A percentile compares a stretch with the other conserved stretches of the same genome.
Evolutionary conservation across 306 rosid genomes (phyloP).

Genomic region (Prunus armeniaca): DNA sequence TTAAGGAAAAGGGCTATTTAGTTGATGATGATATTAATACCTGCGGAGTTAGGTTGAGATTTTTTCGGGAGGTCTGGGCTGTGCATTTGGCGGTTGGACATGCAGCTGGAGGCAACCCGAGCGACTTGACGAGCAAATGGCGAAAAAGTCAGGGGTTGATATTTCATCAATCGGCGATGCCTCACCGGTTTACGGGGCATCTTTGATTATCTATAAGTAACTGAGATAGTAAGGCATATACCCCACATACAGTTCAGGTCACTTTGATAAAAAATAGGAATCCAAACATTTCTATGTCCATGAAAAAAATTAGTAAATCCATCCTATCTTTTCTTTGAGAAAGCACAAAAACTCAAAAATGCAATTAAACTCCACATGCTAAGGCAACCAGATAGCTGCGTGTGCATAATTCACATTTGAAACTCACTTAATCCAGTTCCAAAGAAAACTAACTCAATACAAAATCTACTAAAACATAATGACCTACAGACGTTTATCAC

Average conservation of each 20-base stretch:
- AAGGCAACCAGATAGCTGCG: too few relatives aligned
- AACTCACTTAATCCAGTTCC: background rate
- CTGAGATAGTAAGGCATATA: background rate
- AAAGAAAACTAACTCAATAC: too few relatives aligned
- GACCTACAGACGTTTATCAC: background rate
- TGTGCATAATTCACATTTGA: background rate
- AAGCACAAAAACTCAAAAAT: background rate
- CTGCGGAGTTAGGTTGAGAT: conserved; percentile 19
- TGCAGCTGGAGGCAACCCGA: conserved; percentile 23
- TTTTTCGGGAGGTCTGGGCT: conserved; percentile 16
- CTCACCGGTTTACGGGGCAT: conserved; percentile 53
- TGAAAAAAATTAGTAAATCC: background rate
- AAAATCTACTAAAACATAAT: too few relatives aligned
- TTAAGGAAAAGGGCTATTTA: background rate
- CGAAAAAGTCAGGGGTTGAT: conserved; percentile 60
- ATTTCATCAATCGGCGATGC: conserved; percentile 20
- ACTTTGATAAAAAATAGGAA: background rate
- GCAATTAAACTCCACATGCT: background rate
- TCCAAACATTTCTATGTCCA: background rate
- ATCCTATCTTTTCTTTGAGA: too few relatives aligned
- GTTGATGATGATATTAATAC: conserved; percentile 10
- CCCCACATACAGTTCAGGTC: background rate
- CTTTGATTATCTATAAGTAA: background rate
- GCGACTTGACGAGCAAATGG: conserved; percentile 58
- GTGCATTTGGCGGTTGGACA: conserved; percentile 19